A percentile compares a stretch with the other conserved stretches of the same genome.
Evolutionary conservation across 495 filamentous ascomycete species (phyloP).

Genomic region (Aspergillus cristatus): DNA sequence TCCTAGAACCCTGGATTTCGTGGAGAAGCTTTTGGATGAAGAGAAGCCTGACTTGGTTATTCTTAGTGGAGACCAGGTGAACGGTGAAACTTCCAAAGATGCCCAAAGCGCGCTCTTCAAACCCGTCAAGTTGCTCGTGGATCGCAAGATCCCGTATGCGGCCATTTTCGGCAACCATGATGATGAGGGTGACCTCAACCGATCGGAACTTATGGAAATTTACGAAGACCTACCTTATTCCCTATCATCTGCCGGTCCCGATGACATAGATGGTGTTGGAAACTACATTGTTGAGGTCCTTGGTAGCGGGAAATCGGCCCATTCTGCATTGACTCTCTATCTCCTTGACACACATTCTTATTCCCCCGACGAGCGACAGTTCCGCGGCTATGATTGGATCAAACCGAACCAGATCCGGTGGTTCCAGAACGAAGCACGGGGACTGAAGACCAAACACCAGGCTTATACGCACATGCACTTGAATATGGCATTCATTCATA

Average conservation of each 20-base stretch:
- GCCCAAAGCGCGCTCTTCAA: constrained; percentile 93
- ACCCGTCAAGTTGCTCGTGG: constrained; percentile 74
- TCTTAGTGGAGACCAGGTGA: constrained; percentile 87
- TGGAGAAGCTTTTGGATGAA: constrained; percentile 70
- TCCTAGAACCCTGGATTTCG: constrained; percentile 81
- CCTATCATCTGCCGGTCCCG: constrained; percentile 70
- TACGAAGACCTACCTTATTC: constrained; percentile 84
- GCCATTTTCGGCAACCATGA: constrained; percentile 97
- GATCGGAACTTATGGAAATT: constrained; percentile 70
- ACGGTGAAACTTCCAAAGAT: constrained; percentile 86
- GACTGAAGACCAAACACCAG: constrained; percentile 59
- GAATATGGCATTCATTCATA: constrained; percentile 96
- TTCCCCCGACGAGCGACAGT: constrained; percentile 80
- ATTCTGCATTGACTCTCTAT: constrained; percentile 88
- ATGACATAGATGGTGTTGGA: constrained; percentile 77
- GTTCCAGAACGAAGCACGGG: constrained; percentile 70
- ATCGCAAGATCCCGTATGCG: constrained; percentile 84
- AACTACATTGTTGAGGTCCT: constrained; percentile 93
- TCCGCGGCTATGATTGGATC: constrained; percentile 88
- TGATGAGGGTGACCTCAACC: constrained; percentile 76
- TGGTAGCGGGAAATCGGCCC: constrained; percentile 63
- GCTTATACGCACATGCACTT: constrained; percentile 88
- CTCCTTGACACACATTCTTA: constrained; percentile 90
- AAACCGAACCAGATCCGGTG: constrained; percentile 89
- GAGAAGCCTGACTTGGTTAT: constrained; percentile 90